Evolutionary conservation across 192 early-diverging fungal species (phyloP), one percentile per base, ranked within the genome.

Genomic region (Diversispora epigaea): DNA sequence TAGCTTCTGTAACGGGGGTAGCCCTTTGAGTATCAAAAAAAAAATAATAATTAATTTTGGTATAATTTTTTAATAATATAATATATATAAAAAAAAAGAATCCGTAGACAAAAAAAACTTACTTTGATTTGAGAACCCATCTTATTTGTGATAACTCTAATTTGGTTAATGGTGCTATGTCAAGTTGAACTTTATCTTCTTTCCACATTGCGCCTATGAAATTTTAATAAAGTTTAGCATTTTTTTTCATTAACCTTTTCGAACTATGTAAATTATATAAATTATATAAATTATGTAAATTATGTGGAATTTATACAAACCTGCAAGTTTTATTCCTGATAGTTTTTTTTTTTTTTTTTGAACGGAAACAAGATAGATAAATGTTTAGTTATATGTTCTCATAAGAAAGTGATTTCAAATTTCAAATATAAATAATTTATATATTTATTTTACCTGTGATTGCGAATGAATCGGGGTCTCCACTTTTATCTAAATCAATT

Each of bases 131-230:
- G 11, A 64, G 7, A 12, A 81, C 63, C 83, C 89, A 87, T 82
- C 77, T 76, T 22, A 78, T 83, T 56, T 45, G 50, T 56, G 77
- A 82, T 75, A 12, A 46, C 14, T 58, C 77, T 71, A 80, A 80
- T 61, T 40, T 79, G 40, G 68, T 81, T 19, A 40, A 70, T 68
- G 69, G 73, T 32, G 44, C 75, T 22, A 64, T 81, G 0, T 67
- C 78, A 17, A 91, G 49, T 19, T 52, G 25, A 19, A 84, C 4
- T 52, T 71, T 75, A 32, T 72, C 43, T 46, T 82, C 78, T 9
- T 41, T 25, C 80, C 82, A 81, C 70, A 76, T n/a, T 5, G 83
- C 89, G 45, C 88, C 88, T 78, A 89, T 85, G 17, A 89, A 63
- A 14, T 71, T 68, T 60, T 87, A 62, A 17, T 15, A 39, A 62